A percentile compares a stretch with the other conserved stretches of the same genome.
phyloP scores from a whole-genome alignment of 768 basidiomycete genomes.

The Hirschioporus abietinus region DNA sequence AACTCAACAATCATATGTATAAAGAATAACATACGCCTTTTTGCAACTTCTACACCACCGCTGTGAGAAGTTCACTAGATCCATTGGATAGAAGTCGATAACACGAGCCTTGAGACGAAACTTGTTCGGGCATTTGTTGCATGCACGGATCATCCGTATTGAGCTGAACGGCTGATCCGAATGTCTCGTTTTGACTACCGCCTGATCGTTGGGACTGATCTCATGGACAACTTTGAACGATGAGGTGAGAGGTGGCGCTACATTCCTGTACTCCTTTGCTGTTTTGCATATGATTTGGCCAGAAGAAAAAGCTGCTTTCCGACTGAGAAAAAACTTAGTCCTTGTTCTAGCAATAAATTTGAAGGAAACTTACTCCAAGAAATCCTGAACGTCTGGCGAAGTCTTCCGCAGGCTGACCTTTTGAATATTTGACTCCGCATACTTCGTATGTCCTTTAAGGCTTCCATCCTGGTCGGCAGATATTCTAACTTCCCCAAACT shows the following conservation, averaged over 20 bases:
- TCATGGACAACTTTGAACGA: not conserved
- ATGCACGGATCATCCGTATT: conserved; percentile 33
- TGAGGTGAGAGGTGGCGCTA: not conserved
- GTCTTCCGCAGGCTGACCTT: not conserved
- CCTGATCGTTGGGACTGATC: not conserved
- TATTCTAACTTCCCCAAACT: conserved; percentile 48
- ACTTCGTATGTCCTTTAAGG: conserved; percentile 16
- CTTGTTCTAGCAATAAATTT: not conserved
- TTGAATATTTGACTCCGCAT: conserved; percentile 17
- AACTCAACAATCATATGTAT: not conserved
- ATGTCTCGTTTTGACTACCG: conserved; percentile 7
- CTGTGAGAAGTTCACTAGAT: conserved; percentile 41
- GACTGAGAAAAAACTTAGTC: not conserved
- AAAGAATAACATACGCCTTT: conserved; percentile 33
- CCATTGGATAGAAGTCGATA: conserved; percentile 50
- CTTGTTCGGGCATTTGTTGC: conserved; percentile 28
- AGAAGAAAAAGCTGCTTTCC: not conserved
- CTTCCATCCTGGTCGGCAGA: conserved; percentile 24
- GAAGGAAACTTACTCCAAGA: not conserved
- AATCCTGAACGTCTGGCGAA: not conserved
- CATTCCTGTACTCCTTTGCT: conserved; percentile 10
- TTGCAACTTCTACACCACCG: conserved; percentile 50
- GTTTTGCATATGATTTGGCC: not conserved
- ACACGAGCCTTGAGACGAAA: conserved; percentile 45
- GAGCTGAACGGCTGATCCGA: conserved; percentile 18